These are phyloP conservation scores for Penicillium polonicum DNA, from an alignment of 2,329 filamentous ascomycete genomes.

Conservation along the genomic window DNA sequence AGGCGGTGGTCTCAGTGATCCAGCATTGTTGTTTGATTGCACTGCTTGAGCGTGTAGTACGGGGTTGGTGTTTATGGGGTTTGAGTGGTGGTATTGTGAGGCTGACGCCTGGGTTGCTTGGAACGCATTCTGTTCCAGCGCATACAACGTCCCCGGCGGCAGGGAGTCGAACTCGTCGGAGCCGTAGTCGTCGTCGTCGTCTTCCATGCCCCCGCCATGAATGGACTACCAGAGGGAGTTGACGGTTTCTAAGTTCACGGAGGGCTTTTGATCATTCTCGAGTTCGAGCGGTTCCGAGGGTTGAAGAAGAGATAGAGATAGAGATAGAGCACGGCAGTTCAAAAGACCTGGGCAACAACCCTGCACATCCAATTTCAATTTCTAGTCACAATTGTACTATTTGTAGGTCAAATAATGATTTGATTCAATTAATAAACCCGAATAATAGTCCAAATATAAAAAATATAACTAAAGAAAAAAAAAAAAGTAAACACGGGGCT, in stretches of 20 bases:
- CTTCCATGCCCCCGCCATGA: conserved; percentile 48
- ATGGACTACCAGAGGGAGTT: conserved; percentile 12
- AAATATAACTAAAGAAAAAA: not conserved
- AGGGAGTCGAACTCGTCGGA: conserved; percentile 50
- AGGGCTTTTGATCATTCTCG: not conserved
- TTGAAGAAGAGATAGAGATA: not conserved
- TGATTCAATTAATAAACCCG: not conserved
- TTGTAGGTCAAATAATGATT: not conserved
- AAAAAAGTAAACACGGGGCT: conserved; percentile 3
- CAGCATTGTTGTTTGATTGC: conserved; percentile 10
- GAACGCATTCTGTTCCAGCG: conserved; percentile 48
- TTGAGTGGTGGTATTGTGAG: conserved; percentile 14
- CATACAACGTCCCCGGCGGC: conserved; percentile 42
- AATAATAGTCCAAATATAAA: not conserved
- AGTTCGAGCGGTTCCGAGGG: not conserved
- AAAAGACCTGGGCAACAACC: not conserved
- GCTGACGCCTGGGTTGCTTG: conserved; percentile 43
- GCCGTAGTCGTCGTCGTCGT: conserved; percentile 49
- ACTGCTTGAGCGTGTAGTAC: conserved; percentile 8
- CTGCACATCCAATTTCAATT: conserved; percentile 2
- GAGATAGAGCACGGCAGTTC: conserved; percentile 1
- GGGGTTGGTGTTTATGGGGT: conserved; percentile 9
- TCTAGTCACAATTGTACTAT: not conserved
- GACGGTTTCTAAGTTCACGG: not conserved
- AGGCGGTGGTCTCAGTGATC: conserved; percentile 29